Base-by-base conservation (phyloP, 2,329 filamentous ascomycete genomes). In the Colletotrichum coccodes region DNA sequence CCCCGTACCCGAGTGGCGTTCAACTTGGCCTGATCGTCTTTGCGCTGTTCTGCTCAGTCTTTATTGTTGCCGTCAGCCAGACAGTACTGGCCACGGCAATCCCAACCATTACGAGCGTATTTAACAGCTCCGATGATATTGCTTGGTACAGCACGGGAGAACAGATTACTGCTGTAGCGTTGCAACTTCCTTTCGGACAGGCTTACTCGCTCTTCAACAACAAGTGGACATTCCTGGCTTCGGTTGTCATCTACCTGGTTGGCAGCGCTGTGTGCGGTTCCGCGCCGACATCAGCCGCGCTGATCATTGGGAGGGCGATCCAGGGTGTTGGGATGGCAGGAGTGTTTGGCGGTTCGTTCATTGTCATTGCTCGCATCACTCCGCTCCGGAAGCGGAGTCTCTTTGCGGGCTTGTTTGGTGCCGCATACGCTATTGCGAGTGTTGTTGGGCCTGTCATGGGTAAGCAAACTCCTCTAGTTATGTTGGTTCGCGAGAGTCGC, bases 81-180 rank as follows among this genome's bases (percentile, higher is more conserved):
- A 78, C 77, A 14, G 80, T 82, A 53, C 76, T 82, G 34, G 73
- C 79, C 7, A 82, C 78, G 3, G 78, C 79, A 7, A 74, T 78
- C 32, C 78, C 78, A 3, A 75, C 74, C 16, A 79, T 79, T 44
- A 75, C 76, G 7, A 70, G 74, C 63, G 73, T 78, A 28, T 76
- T 82, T 68, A 74, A 81, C 14, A 76, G 80, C 40, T 75, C 83
- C 3, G 74, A 77, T 26, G 82, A 85, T 60, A 79, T 85, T 21
- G 80, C 80, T 38, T 85, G 72, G 73, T 76, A 78, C 64, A 74
- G 70, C 34, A 71, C 72, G 28, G 71, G 74, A 21, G 77, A 76
- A 26, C 64, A 72, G 38, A 70, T 77, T 47, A 75, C 74, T 7
- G 64, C 70, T 4, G 73, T 72, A 12, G 74, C 73, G 6, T 71